Evolutionary conservation across 2,329 filamentous ascomycete species (phyloP).

Genomic region (Botryotinia globosa): DNA sequence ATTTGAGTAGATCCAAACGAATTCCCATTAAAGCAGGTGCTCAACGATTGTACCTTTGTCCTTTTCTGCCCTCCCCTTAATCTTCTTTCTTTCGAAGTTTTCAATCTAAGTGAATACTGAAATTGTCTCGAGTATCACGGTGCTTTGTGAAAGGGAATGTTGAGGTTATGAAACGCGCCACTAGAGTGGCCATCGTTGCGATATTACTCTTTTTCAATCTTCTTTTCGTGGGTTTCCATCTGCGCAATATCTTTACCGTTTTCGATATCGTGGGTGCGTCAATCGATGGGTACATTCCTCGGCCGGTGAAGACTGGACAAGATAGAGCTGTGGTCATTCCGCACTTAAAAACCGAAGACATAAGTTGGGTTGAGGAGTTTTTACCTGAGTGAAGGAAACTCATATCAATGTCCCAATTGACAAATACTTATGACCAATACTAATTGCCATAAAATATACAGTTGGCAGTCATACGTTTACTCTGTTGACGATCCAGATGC

Average conservation of each 20-base stretch:
- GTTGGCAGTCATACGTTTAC: conserved; percentile 24
- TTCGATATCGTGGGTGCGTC: neutral
- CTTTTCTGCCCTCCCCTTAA: neutral
- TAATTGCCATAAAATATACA: neutral
- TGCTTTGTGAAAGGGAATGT: neutral
- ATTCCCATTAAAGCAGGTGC: neutral
- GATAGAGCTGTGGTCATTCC: conserved; percentile 1
- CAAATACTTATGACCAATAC: neutral
- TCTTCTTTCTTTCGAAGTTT: neutral
- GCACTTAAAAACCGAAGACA: conserved; percentile 1
- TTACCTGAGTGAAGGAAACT: neutral
- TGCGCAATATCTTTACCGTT: neutral
- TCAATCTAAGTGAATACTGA: neutral
- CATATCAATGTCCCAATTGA: neutral
- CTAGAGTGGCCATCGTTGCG: conserved; percentile 3
- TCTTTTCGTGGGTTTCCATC: neutral
- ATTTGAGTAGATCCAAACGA: neutral
- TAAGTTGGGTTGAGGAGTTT: conserved; percentile 6
- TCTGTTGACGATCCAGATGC: conserved; percentile 31
- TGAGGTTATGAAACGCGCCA: neutral
- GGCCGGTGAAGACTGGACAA: neutral
- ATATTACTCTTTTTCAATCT: conserved; percentile 7
- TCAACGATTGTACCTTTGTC: neutral
- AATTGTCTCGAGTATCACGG: neutral
- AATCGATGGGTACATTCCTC: neutral